Evolutionary conservation across 148 eudicot species (phyloP).

Genomic region (Tetragonia tetragonoides): DNA sequence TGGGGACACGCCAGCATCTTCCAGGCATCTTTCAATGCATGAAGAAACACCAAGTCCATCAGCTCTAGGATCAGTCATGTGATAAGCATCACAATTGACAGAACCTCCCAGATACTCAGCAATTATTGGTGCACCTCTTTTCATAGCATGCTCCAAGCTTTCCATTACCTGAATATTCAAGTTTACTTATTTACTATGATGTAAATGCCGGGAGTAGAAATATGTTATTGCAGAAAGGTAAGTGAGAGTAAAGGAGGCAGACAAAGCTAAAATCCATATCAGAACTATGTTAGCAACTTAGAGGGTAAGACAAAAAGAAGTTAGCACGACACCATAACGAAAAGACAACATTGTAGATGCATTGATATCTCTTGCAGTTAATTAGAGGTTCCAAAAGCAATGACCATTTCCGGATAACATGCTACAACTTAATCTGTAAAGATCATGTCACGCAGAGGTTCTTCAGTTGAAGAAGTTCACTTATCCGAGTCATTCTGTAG

Average conservation of each 20-base stretch:
- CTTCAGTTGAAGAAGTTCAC: not conserved
- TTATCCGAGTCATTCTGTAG: not conserved
- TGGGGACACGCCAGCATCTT: constrained; percentile 93
- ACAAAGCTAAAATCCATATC: not conserved
- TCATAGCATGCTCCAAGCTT: constrained; percentile 97
- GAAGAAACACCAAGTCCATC: constrained; percentile 98
- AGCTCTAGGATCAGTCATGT: constrained; percentile 96
- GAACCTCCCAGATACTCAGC: constrained; percentile 98
- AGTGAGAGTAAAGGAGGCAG: not conserved
- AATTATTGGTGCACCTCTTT: constrained; percentile 84
- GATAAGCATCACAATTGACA: constrained; percentile 92
- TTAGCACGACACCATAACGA: not conserved
- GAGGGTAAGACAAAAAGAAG: not conserved
- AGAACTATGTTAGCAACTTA: not conserved
- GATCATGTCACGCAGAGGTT: not conserved
- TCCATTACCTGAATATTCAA: constrained; percentile 67
- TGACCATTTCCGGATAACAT: not conserved
- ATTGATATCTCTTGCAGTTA: not conserved
- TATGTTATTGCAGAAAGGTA: not conserved
- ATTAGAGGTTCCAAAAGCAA: not conserved
- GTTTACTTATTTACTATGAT: not conserved
- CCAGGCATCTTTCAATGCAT: constrained; percentile 72
- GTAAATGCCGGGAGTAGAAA: not conserved
- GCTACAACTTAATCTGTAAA: not conserved
- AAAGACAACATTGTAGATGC: not conserved